Base-by-base conservation (phyloP, 2,329 filamentous ascomycete genomes). In the Calonectria crousiana region DNA sequence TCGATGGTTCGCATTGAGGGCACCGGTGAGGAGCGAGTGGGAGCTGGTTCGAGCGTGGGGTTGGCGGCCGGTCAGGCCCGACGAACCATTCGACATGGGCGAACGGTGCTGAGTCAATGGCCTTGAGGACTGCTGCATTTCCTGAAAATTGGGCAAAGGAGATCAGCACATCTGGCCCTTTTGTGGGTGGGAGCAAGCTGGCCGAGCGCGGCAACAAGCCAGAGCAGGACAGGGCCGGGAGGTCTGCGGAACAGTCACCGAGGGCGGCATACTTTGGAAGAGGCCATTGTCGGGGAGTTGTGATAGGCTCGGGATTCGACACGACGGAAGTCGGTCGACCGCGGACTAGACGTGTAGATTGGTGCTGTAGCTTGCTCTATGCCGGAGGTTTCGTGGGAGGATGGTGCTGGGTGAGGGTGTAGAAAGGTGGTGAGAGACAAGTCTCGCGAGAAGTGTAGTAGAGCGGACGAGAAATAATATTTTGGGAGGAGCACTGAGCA, bases 1-100 rank as follows among this genome's bases (percentile, higher is more conserved):
- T 80, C 97, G 94, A 85, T 98, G 94, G 84, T 92, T 93, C 80
- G 93, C 87, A 87, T 96, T 96, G 82, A 96, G 91, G 73, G 94
- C 92, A 79, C 92, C 92, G 74, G 94, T 90, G 71, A 96, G 93
- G 79, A 95, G 89, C 73, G 95, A 96, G 85, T 97, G 94, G 65
- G 95, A 95, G 87, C 95, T 95, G 80, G 92, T 92, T 82, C 95
- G 93, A 76, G 92, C 91, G 86, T 94, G 92, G 77, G 90, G 87
- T 82, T 92, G 90, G 78, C 92, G 93, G 78, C 83, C 84, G 67
- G 86, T 88, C 66, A 93, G 89, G 80, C 88, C 90, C 76, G 93
- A 92, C 78, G 89, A 88, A 80, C 88, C 88, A 81, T 89, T 89
- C 81, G 92, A 88, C 80, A 92, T 87, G 66, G 91, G 90, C 72